phyloP scores from a whole-genome alignment of 2,329 filamentous ascomycete genomes.

The Trichophyton benhamiae region DNA sequence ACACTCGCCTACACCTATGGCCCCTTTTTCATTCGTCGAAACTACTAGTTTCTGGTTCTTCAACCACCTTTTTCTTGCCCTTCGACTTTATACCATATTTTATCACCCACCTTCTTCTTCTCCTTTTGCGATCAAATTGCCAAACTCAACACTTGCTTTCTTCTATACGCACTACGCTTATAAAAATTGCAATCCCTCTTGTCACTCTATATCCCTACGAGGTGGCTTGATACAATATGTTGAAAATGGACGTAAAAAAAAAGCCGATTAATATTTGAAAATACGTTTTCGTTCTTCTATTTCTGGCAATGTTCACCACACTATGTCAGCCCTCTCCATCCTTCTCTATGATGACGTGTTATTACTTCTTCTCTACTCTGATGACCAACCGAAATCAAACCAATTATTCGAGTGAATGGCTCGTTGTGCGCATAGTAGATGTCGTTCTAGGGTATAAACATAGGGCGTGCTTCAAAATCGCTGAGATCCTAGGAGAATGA shows the following conservation, averaged over 20 bases:
- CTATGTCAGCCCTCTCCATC: not conserved
- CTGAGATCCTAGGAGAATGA: too few relatives aligned
- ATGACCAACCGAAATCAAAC: not conserved
- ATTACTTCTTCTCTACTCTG: not conserved
- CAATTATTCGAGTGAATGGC: not conserved
- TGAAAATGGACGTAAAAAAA: not conserved
- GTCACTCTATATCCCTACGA: not conserved
- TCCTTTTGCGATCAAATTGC: not conserved
- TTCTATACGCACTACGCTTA: not conserved
- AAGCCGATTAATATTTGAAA: not conserved
- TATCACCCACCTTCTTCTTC: not conserved
- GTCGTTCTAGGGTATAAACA: not conserved
- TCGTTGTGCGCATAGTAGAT: too few relatives aligned
- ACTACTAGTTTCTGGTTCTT: not conserved
- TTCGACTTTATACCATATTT: slow-evolving; percentile 4
- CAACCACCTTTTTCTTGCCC: not conserved
- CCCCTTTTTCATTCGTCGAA: not conserved
- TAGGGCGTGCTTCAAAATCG: too few relatives aligned
- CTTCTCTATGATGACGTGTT: not conserved
- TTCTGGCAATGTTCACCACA: slow-evolving; percentile 3
- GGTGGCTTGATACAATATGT: not conserved
- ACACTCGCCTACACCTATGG: not conserved
- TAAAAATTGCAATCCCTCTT: slow-evolving; percentile 1
- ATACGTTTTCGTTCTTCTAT: not conserved
- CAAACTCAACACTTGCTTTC: not conserved